phyloP scores from a whole-genome alignment of 164 flowering plant genomes.

The Hamamelis virginiana region DNA sequence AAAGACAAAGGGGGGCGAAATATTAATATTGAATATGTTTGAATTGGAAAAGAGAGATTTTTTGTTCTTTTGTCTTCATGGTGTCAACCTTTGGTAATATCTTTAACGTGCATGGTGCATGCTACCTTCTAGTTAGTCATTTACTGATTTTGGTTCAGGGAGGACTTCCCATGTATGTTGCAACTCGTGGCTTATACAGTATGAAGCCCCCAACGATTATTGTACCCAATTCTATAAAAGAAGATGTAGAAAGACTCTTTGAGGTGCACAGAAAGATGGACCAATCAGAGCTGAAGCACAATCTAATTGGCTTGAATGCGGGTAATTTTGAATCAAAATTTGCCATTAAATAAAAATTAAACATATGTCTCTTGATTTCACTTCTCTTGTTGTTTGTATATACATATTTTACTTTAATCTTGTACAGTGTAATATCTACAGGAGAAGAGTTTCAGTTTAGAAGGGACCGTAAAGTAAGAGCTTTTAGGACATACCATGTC shows the following conservation, averaged over 20 bases:
- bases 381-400: background rate
- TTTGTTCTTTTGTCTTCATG: too few species aligned
- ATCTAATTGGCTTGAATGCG: slow-evolving; percentile 63
- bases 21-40: too few species aligned
- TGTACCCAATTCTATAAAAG: slow-evolving; percentile 67
- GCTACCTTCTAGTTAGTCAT: too few species aligned
- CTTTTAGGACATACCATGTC: slow-evolving; percentile 80
- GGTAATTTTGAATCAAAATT: slow-evolving; percentile 41
- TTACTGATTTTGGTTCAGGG: slow-evolving; percentile 44
- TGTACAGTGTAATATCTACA: slow-evolving; percentile 32
- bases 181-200: slow-evolving; percentile 73
- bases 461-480: slow-evolving; percentile 76
- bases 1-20: too few species aligned
- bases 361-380: too few species aligned
- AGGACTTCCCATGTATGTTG: slow-evolving; percentile 97
- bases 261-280: slow-evolving; percentile 81
- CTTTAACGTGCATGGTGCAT: too few species aligned
- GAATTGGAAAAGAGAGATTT: too few species aligned
- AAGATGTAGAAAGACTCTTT: slow-evolving; percentile 69
- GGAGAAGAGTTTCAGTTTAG: slow-evolving; percentile 78
- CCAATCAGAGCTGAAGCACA: slow-evolving; percentile 70
- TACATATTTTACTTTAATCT: background rate
- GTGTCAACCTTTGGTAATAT: too few species aligned
- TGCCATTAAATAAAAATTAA: background rate
- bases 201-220: slow-evolving; percentile 88